A percentile compares a stretch with the other conserved stretches of the same genome.
phyloP scores from a whole-genome alignment of 768 basidiomycete genomes.

The Psilocybe azurescens region DNA sequence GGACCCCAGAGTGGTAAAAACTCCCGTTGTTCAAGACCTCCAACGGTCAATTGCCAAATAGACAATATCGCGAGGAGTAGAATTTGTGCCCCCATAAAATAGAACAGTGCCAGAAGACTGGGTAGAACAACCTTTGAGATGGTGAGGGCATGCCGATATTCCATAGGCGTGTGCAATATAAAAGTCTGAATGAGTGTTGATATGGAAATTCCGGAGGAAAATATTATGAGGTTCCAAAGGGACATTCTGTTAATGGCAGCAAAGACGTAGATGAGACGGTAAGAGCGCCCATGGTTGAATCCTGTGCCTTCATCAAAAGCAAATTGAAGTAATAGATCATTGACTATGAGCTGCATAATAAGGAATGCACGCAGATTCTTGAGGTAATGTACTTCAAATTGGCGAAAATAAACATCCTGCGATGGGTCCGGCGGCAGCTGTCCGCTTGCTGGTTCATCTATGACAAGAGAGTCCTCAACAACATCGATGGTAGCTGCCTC shows the following conservation, averaged over 20 bases:
- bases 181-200: neutral
- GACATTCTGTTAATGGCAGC: neutral
- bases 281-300: neutral
- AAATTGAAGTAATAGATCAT: neutral
- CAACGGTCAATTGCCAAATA: neutral
- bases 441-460: too few species aligned
- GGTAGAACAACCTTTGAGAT: neutral
- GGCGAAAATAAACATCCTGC: neutral
- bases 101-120: neutral
- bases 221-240: neutral
- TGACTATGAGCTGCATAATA: neutral
- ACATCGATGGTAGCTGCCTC: too few species aligned
- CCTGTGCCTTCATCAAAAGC: neutral
- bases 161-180: neutral
- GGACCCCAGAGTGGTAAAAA: neutral
- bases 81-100: neutral
- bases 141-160: neutral
- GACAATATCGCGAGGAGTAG: neutral
- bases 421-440: too few species aligned
- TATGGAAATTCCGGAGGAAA: neutral
- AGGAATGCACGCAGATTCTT: neutral
- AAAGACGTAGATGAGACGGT: neutral
- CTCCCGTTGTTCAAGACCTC: neutral
- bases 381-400: neutral
- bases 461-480: too few species aligned